Percentiles rank a stretch among this genome's conserved stretches.
Evolutionary conservation across 192 early-diverging fungal species (phyloP).

Genomic region (Phycomyces blakesleeanus): DNA sequence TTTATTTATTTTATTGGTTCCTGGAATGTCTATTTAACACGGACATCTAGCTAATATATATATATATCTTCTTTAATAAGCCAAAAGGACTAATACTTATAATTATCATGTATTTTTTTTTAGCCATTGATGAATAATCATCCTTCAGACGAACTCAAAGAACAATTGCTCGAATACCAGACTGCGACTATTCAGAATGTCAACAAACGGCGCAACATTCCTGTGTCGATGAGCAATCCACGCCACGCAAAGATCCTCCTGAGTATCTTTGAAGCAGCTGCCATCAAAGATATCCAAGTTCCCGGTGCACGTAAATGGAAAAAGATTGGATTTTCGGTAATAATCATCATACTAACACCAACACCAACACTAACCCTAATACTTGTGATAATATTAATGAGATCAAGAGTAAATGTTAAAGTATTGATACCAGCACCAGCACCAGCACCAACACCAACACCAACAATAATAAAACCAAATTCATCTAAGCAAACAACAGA

Average conservation of each 20-base stretch:
- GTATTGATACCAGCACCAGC: too few species aligned
- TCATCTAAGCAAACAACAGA: too few species aligned
- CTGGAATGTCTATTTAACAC: too few species aligned
- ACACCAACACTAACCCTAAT: too few species aligned
- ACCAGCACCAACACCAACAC: too few species aligned
- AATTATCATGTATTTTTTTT: background rate
- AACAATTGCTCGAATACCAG: constrained; percentile 65
- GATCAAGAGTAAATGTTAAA: too few species aligned
- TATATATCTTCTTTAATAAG: too few species aligned
- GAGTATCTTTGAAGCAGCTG: constrained; percentile 53
- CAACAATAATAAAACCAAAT: too few species aligned
- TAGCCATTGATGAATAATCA: constrained; percentile 46
- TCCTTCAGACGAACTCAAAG: constrained; percentile 60
- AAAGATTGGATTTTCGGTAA: constrained; percentile 64
- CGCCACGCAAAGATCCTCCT: constrained; percentile 48
- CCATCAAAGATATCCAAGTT: constrained; percentile 35
- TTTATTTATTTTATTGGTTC: too few species aligned
- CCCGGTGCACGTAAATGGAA: constrained; percentile 48
- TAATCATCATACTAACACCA: too few species aligned
- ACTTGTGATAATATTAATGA: too few species aligned
- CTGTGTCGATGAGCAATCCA: constrained; percentile 45
- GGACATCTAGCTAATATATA: too few species aligned
- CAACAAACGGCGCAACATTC: constrained; percentile 44
- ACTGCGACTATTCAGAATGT: constrained; percentile 54
- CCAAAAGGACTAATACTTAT: background rate